phyloP scores from a whole-genome alignment of 345 rosid genomes.

The Dipteronia sinensis region DNA sequence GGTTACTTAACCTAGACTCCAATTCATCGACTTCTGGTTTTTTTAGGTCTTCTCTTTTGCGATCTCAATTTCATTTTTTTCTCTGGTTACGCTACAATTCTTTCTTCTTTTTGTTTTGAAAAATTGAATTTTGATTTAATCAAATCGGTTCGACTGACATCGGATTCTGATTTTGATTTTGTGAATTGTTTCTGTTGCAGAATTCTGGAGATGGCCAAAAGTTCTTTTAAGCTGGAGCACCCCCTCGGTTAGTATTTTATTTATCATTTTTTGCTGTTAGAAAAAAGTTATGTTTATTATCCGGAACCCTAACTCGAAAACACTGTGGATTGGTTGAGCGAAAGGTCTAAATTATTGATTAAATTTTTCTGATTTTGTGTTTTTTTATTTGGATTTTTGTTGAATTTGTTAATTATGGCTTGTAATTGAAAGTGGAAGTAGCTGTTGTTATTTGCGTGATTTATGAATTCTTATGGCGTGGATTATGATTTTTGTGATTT shows the following conservation, averaged over 20 bases:
- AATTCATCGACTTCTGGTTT: neutral
- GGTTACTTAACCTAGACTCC: neutral
- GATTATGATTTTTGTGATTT: neutral
- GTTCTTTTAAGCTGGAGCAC: slow-evolving; percentile 87
- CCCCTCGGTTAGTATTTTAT: slow-evolving; percentile 68
- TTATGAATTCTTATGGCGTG: neutral
- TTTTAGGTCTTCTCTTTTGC: neutral
- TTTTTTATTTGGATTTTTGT: slow-evolving; percentile 1
- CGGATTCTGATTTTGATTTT: neutral
- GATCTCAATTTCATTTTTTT: neutral
- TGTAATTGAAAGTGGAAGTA: neutral
- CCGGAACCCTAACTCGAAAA: slow-evolving; percentile 6
- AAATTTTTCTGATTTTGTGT: neutral
- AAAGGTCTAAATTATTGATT: neutral
- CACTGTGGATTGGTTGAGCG: neutral
- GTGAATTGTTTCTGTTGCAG: slow-evolving; percentile 17
- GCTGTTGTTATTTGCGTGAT: neutral
- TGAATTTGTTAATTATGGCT: neutral
- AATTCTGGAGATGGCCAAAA: slow-evolving; percentile 57
- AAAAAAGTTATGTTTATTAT: neutral
- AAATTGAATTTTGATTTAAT: neutral
- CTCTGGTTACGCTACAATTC: neutral
- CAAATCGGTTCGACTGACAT: neutral
- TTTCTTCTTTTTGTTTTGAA: neutral
- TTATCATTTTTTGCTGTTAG: neutral